Conservation (phyloP, 202 grass and related monocot genomes). For the Digitaria exilis region DNA sequence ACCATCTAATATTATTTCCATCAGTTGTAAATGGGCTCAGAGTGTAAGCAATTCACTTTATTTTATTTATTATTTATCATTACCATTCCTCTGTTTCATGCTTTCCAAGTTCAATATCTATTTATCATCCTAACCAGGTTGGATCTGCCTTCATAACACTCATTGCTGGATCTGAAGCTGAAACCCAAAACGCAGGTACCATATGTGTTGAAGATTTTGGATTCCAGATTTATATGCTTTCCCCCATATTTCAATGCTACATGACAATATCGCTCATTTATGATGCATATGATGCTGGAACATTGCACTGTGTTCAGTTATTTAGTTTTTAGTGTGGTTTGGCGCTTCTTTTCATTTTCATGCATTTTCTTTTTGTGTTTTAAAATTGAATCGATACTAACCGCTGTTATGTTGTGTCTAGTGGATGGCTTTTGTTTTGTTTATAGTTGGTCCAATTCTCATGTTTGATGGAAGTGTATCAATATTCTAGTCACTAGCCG, state of each 20-base stretch:
- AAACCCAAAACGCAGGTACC: constrained; percentile 47
- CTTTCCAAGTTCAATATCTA: constrained; percentile 22
- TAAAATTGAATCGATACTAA: neutral
- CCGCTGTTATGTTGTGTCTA: neutral
- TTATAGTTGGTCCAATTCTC: constrained; percentile 1
- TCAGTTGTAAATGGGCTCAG: constrained; percentile 66
- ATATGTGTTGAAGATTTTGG: constrained; percentile 9
- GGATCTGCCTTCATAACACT: constrained; percentile 41
- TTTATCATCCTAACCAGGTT: constrained; percentile 42
- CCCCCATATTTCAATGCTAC: constrained; percentile 8
- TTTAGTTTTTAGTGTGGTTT: constrained; percentile 4
- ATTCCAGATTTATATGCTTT: constrained; percentile 34
- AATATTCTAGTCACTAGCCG: neutral
- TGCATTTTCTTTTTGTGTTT: neutral
- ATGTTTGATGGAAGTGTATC: constrained; percentile 22
- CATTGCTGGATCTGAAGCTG: constrained; percentile 25
- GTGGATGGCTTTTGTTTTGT: neutral
- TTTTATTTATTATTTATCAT: constrained; percentile 26
- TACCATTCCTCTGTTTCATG: constrained; percentile 7
- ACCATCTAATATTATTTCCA: constrained; percentile 61
- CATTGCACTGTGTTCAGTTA: constrained; percentile 19
- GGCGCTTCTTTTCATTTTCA: neutral
- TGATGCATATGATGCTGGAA: constrained; percentile 11
- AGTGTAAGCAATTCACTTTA: constrained; percentile 59
- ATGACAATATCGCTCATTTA: constrained; percentile 1